Evolutionary conservation across 2,329 filamentous ascomycete species (phyloP).

Genomic region (Dendrostoma leiphaemia): DNA sequence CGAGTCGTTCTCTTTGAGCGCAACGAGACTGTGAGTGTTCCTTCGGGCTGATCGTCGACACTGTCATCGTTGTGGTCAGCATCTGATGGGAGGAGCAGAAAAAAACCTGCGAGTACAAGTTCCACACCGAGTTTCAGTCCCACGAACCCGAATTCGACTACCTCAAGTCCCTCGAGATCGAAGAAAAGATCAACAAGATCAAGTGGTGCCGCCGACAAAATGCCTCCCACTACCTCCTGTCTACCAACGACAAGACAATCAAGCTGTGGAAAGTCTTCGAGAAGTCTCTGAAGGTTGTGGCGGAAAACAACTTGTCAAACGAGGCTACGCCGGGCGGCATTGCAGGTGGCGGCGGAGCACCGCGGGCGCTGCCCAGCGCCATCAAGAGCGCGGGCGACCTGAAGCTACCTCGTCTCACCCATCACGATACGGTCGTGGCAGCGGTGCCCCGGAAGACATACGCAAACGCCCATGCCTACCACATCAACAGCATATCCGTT

Average conservation of each 20-base stretch:
- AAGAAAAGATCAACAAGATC: slow-evolving; percentile 99
- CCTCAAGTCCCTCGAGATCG: slow-evolving; percentile 97
- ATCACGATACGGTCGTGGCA: slow-evolving; percentile 97
- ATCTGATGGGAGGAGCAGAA: slow-evolving; percentile 61
- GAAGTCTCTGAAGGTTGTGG: slow-evolving; percentile 97
- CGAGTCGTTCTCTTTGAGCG: slow-evolving; percentile 84
- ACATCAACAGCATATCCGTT: slow-evolving; percentile 99
- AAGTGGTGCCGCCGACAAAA: slow-evolving; percentile 99
- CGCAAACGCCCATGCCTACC: slow-evolving; percentile 97
- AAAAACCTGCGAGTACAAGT: slow-evolving; percentile 99
- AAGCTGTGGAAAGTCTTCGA: slow-evolving; percentile 99
- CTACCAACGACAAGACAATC: slow-evolving; percentile 99
- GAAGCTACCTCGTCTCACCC: slow-evolving; percentile 92
- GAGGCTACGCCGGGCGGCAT: slow-evolving; percentile 79
- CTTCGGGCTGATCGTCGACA: background rate
- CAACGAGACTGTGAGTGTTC: slow-evolving; percentile 83
- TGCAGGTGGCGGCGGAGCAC: slow-evolving; percentile 73
- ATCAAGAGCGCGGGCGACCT: slow-evolving; percentile 82
- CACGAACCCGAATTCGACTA: slow-evolving; percentile 99
- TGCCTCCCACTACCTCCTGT: slow-evolving; percentile 95
- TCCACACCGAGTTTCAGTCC: slow-evolving; percentile 99
- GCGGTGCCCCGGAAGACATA: slow-evolving; percentile 95
- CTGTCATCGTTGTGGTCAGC: background rate
- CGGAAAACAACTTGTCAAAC: slow-evolving; percentile 96
- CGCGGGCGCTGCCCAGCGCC: slow-evolving; percentile 68